Evolutionary conservation across 148 eudicot genomes (phyloP).

Genomic region (Dianthus caryophyllus): DNA sequence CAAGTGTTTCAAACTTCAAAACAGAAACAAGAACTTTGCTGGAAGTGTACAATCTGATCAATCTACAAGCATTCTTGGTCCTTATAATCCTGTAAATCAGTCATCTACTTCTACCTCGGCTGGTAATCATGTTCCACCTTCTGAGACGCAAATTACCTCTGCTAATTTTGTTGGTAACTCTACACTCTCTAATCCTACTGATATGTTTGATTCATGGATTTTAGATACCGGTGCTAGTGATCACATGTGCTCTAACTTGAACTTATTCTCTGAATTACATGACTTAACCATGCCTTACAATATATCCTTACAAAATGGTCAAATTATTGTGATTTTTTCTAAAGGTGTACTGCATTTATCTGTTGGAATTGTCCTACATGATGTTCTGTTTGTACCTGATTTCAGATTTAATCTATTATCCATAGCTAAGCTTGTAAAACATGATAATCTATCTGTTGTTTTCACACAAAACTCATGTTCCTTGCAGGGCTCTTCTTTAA

Average conservation of each 20-base stretch:
- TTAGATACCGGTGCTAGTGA: not conserved
- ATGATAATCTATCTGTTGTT: not conserved
- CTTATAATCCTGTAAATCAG: no score
- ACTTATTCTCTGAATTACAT: not conserved
- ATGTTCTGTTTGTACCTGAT: not conserved
- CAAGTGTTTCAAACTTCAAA: no score
- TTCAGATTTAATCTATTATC: not conserved
- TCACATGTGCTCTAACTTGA: not conserved
- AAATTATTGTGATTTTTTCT: not conserved
- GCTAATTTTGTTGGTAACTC: not conserved
- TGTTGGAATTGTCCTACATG: not conserved
- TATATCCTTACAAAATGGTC: not conserved
- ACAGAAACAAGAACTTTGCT: no score
- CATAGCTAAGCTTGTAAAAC: not conserved
- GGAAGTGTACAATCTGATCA: no score
- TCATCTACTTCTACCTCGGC: no score
- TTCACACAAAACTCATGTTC: not conserved
- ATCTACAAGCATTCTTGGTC: no score
- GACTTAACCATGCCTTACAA: not conserved
- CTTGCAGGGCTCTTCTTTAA: not conserved
- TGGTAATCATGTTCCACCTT: no score
- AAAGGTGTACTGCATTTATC: not conserved
- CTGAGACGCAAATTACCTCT: no score
- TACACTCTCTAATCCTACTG: not conserved
- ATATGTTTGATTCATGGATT: not conserved